Evolutionary conservation across 768 basidiomycete genomes (phyloP).

Genomic region (Leucocoprinus leucothites): DNA sequence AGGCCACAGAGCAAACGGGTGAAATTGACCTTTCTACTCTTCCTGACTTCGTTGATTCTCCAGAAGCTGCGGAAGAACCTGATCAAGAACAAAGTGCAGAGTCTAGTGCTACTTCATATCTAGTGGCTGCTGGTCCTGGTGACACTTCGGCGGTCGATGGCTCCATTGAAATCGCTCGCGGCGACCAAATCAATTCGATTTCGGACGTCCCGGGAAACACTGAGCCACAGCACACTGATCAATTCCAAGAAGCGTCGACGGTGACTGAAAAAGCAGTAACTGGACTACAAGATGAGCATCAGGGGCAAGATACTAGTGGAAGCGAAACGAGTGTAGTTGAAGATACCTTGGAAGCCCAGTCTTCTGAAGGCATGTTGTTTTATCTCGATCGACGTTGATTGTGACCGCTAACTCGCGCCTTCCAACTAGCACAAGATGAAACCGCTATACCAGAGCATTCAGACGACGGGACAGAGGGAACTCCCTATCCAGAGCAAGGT

Average conservation of each 20-base stretch:
- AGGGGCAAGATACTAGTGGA: too few species aligned
- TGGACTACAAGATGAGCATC: too few species aligned
- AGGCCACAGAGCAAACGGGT: neutral
- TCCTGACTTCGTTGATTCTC: constrained; percentile 12
- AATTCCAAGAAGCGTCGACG: too few species aligned
- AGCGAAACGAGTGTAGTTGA: too few species aligned
- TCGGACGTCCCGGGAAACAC: neutral
- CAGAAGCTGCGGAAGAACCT: constrained; percentile 7
- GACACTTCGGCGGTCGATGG: neutral
- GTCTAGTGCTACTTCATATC: neutral
- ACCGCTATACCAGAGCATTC: neutral
- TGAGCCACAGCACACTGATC: too few species aligned
- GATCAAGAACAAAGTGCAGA: constrained; percentile 9
- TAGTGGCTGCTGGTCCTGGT: neutral
- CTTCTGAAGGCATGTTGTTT: neutral
- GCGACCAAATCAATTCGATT: neutral
- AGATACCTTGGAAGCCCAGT: too few species aligned
- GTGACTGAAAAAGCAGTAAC: too few species aligned
- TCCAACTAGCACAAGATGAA: neutral
- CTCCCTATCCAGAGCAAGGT: neutral
- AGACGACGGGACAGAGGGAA: neutral
- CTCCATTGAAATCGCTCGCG: neutral
- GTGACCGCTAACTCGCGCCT: neutral
- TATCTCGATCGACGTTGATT: neutral
- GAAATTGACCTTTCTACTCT: constrained; percentile 13